Conservation (phyloP, 139 green algal genomes). For the Spirogloea muscicola region DNA sequence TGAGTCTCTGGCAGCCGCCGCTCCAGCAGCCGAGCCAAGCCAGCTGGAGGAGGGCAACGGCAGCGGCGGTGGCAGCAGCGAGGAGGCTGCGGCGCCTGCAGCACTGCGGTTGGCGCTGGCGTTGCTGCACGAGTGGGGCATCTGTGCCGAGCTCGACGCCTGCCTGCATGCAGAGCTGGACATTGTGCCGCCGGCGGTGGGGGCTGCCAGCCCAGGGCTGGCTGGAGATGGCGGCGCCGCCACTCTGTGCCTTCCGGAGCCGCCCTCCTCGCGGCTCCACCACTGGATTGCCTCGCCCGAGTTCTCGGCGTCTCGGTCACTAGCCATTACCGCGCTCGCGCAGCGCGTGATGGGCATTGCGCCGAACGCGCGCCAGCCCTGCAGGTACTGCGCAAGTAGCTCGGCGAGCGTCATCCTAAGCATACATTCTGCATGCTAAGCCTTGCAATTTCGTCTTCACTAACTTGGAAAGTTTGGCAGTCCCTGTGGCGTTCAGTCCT, state of each 20-base stretch:
- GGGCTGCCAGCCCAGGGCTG: conserved; percentile 16
- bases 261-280: background rate
- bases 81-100: too few species aligned
- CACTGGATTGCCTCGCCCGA: conserved; percentile 1
- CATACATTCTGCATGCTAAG: background rate
- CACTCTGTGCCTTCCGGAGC: conserved; percentile 17
- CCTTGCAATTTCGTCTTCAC: background rate
- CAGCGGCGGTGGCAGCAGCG: too few species aligned
- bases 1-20: too few species aligned
- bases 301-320: conserved; percentile 13
- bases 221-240: conserved; percentile 32
- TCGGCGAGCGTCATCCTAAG: background rate
- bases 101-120: conserved; percentile 28
- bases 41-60: too few species aligned
- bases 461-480: too few species aligned
- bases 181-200: background rate
- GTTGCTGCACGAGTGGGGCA: conserved; percentile 37
- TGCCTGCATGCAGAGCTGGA: background rate
- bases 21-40: too few species aligned
- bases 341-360: conserved; percentile 25
- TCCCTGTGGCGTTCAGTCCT: too few species aligned
- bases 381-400: background rate
- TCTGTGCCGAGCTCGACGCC: conserved; percentile 11
- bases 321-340: conserved; percentile 19
- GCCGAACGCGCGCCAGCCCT: background rate